Conservation (phyloP, 148 eudicot genomes). For the Rhododendron williamsianum region DNA sequence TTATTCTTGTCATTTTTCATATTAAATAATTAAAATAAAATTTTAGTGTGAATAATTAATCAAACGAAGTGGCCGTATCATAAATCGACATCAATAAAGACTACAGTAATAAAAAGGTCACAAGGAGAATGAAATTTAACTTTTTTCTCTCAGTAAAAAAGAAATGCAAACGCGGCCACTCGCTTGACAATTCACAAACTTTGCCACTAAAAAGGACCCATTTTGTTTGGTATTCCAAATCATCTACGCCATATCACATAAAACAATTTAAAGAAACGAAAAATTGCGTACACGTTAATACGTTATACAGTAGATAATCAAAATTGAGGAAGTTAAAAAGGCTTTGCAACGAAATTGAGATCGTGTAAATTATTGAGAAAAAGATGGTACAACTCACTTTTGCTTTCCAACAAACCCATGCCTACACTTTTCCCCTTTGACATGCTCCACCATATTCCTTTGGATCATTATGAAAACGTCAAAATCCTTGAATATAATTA, state of each 20-base stretch:
- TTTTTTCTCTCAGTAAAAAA: no score
- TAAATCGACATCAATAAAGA: no score
- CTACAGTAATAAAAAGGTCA: no score
- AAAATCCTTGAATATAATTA: no score
- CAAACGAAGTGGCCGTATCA: no score
- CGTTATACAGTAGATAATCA: neutral
- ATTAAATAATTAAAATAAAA: no score
- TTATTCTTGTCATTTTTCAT: no score
- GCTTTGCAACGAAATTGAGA: neutral
- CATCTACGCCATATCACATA: neutral
- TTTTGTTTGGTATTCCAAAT: neutral
- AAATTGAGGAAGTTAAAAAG: neutral
- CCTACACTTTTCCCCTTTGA: neutral
- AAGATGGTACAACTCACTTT: neutral
- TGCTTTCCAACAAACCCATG: conserved; percentile 8
- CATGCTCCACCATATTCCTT: neutral
- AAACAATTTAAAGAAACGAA: neutral
- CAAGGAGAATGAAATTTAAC: no score
- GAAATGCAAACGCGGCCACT: neutral
- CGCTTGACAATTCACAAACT: neutral
- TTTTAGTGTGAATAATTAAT: no score
- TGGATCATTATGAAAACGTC: neutral
- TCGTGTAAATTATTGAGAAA: neutral
- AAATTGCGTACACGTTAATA: neutral
- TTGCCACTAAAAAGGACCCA: neutral